These are phyloP conservation scores for Debaryomyces singareniensis DNA, from an alignment of 1,139 yeast species.

Conservation along the genomic window DNA sequence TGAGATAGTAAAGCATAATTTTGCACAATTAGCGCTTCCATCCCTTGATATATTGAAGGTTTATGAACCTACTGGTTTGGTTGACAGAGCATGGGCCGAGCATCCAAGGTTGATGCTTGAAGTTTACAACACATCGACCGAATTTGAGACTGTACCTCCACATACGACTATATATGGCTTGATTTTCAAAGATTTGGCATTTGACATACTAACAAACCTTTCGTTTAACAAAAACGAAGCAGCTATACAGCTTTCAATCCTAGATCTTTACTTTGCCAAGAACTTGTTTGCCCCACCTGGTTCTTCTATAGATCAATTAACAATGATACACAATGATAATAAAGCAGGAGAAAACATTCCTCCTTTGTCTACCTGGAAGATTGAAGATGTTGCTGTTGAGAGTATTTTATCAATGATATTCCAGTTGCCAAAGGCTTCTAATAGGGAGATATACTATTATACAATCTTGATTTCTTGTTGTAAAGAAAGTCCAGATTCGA, in stretches of 20 bases:
- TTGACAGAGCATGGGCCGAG: slow-evolving; percentile 34
- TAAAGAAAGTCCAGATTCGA: slow-evolving; percentile 77
- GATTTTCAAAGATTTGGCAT: slow-evolving; percentile 66
- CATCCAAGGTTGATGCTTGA: slow-evolving; percentile 60
- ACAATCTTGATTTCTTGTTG: slow-evolving; percentile 88
- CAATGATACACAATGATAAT: slow-evolving; percentile 31
- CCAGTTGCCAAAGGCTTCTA: slow-evolving; percentile 61
- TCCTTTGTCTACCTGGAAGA: slow-evolving; percentile 69
- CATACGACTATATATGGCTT: slow-evolving; percentile 49
- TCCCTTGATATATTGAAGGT: slow-evolving; percentile 26
- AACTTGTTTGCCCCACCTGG: slow-evolving; percentile 80
- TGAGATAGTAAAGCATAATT: slow-evolving; percentile 35
- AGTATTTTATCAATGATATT: slow-evolving; percentile 73
- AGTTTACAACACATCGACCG: slow-evolving; percentile 47
- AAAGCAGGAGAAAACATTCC: slow-evolving; percentile 38
- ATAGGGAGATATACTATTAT: slow-evolving; percentile 74
- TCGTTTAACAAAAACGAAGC: slow-evolving; percentile 89
- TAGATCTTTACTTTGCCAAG: slow-evolving; percentile 68
- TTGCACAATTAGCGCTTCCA: slow-evolving; percentile 47
- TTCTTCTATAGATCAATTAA: slow-evolving; percentile 67
- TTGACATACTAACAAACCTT: slow-evolving; percentile 69
- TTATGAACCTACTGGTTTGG: slow-evolving; percentile 24
- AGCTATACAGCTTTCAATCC: slow-evolving; percentile 70
- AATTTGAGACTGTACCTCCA: slow-evolving; percentile 69
- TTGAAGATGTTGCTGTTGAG: slow-evolving; percentile 87